These are phyloP conservation scores for Cladosporium sp. DNA, from an alignment of 2,329 filamentous ascomycete genomes.

Conservation along the genomic window DNA sequence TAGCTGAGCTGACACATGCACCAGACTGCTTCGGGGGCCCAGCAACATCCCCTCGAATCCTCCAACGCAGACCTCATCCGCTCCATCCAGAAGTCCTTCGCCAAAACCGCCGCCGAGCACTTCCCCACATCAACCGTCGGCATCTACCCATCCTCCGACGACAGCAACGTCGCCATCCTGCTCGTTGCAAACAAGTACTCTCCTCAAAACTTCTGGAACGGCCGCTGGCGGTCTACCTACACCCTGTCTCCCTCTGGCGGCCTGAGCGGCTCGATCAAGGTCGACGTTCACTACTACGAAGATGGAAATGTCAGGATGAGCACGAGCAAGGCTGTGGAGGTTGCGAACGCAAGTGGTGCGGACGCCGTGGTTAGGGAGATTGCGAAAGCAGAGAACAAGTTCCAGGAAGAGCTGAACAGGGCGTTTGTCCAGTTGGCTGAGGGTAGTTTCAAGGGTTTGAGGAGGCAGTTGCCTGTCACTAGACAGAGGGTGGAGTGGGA, in stretches of 20 bases:
- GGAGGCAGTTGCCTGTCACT: conserved; percentile 91
- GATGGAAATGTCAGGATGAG: conserved; percentile 94
- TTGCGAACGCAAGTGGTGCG: conserved; percentile 61
- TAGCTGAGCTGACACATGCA: conserved; percentile 9
- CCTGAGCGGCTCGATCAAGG: conserved; percentile 78
- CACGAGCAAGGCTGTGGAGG: conserved; percentile 72
- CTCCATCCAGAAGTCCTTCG: conserved; percentile 76
- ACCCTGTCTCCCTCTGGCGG: conserved; percentile 65
- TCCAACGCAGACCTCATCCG: conserved; percentile 76
- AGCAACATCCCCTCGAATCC: conserved; percentile 77
- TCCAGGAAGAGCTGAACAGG: conserved; percentile 92
- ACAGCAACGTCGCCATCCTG: conserved; percentile 74
- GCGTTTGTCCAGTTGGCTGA: conserved; percentile 87
- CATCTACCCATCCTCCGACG: conserved; percentile 76
- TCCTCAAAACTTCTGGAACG: conserved; percentile 98
- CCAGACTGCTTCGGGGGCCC: conserved; percentile 77
- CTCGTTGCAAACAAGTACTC: conserved; percentile 97
- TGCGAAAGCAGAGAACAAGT: conserved; percentile 78
- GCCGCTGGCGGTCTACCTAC: conserved; percentile 91
- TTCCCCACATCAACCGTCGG: conserved; percentile 80
- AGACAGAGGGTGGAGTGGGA: conserved; percentile 99
- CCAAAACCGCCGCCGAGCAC: conserved; percentile 79
- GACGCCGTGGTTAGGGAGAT: conserved; percentile 76
- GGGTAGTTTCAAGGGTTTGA: conserved; percentile 89
- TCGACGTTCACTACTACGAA: conserved; percentile 99